Evolutionary conservation across 1,284 basidiomycete genomes (phyloP).

Genomic region (Agaricales sp.): DNA sequence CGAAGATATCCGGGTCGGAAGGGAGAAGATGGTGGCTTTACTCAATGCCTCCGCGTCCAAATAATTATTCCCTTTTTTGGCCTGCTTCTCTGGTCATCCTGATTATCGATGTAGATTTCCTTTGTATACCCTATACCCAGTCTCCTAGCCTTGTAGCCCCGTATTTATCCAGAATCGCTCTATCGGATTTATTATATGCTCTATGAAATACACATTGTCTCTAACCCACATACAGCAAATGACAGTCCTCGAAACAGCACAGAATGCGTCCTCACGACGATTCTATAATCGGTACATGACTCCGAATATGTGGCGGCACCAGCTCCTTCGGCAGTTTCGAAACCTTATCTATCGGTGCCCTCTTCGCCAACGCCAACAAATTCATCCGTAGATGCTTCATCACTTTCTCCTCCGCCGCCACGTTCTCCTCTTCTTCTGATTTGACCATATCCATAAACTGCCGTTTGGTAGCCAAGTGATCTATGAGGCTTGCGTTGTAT

Average conservation of each 20-base stretch:
- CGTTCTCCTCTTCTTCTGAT: conserved; percentile 22
- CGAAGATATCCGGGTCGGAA: background rate
- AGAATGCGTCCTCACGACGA: too few relatives aligned
- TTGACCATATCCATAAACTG: conserved; percentile 20
- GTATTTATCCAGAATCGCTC: background rate
- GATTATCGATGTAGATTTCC: too few relatives aligned
- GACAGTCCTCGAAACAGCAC: too few relatives aligned
- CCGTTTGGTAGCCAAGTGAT: conserved; percentile 21
- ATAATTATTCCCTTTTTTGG: too few relatives aligned
- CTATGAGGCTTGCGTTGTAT: conserved; percentile 22
- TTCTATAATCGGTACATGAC: background rate
- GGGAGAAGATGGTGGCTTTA: background rate
- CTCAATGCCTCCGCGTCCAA: too few relatives aligned
- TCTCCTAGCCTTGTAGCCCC: too few relatives aligned
- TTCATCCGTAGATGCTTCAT: conserved; percentile 53
- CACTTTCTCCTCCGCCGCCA: conserved; percentile 33
- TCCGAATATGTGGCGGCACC: conserved; percentile 52
- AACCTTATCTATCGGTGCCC: conserved; percentile 62
- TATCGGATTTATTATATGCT: background rate
- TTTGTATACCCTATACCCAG: too few relatives aligned
- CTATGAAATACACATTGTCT: too few relatives aligned
- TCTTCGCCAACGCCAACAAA: conserved; percentile 60
- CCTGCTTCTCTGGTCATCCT: too few relatives aligned
- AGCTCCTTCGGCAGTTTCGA: conserved; percentile 52
- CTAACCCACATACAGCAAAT: too few relatives aligned